Conservation (phyloP, 805 yeast species). For the Phaffomyces thermotolerans region DNA sequence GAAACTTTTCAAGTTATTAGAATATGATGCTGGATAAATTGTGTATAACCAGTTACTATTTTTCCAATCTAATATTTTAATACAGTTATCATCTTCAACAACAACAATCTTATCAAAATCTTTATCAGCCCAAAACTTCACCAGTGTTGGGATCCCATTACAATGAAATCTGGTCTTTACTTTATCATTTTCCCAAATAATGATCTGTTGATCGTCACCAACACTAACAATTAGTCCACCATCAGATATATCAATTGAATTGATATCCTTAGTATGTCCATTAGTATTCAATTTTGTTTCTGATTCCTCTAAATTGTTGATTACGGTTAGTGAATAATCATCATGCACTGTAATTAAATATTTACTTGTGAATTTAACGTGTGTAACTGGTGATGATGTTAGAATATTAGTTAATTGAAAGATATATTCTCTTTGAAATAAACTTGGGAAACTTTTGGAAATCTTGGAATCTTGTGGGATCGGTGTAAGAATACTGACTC, state of each 20-base stretch:
- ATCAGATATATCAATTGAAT: constrained; percentile 25
- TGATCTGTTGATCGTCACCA: constrained; percentile 26
- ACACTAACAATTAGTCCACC: constrained; percentile 24
- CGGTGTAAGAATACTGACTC: constrained; percentile 19
- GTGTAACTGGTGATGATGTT: constrained; percentile 10
- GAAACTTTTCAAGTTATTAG: constrained; percentile 6
- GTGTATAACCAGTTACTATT: constrained; percentile 24
- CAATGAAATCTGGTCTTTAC: constrained; percentile 7
- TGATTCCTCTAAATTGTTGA: constrained; percentile 18
- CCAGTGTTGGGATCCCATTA: constrained; percentile 20
- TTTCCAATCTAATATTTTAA: constrained; percentile 29
- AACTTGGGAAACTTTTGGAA: constrained; percentile 18
- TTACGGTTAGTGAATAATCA: constrained; percentile 14
- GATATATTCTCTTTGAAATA: constrained; percentile 21
- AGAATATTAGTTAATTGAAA: constrained; percentile 14
- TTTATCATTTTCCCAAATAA: constrained; percentile 24
- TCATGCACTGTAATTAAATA: constrained; percentile 15
- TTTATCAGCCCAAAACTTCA: constrained; percentile 27
- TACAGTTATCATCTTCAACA: constrained; percentile 26
- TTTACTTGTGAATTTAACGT: constrained; percentile 17
- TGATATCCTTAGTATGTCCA: constrained; percentile 23
- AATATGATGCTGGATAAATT: constrained; percentile 25
- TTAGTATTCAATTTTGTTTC: constrained; percentile 3
- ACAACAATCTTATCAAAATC: constrained; percentile 27
- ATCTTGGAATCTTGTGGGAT: constrained; percentile 16